Percentiles rank a stretch among this genome's conserved stretches.
Conservation (phyloP, 2,329 filamentous ascomycete species). For the Ophiostoma ulmi region DNA sequence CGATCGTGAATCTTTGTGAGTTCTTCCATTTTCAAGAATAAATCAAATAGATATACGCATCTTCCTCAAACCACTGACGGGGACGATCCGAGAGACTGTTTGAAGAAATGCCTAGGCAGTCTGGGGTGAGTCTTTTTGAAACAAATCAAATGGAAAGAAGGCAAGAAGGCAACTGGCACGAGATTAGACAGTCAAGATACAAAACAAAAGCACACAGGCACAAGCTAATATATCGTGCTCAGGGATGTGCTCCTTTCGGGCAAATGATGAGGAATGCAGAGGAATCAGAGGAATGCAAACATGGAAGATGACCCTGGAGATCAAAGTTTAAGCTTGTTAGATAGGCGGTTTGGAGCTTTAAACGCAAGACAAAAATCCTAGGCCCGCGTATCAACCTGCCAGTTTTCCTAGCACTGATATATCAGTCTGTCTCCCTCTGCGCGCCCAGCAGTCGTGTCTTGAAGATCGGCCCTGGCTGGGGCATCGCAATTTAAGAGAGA, state of each 20-base stretch:
- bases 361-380: not conserved
- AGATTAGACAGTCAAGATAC: not conserved
- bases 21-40: too few relatives aligned
- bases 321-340: not conserved
- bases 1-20: too few relatives aligned
- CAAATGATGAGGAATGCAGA: too few relatives aligned
- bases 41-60: too few relatives aligned
- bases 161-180: not conserved
- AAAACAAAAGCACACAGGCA: not conserved
- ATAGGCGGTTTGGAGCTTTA: not conserved
- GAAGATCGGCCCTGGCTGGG: slow-evolving; percentile 12
- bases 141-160: not conserved
- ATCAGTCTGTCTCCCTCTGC: not conserved
- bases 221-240: not conserved
- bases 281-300: too few relatives aligned
- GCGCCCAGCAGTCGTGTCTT: not conserved
- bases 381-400: not conserved
- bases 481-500: slow-evolving; percentile 18
- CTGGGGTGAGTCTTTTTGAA: not conserved
- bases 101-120: not conserved
- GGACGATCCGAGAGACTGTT: not conserved
- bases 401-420: not conserved
- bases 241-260: too few relatives aligned
- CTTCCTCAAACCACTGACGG: not conserved
- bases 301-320: not conserved